phyloP scores from a whole-genome alignment of 2,329 filamentous ascomycete species.

The Penicillium sp. region DNA sequence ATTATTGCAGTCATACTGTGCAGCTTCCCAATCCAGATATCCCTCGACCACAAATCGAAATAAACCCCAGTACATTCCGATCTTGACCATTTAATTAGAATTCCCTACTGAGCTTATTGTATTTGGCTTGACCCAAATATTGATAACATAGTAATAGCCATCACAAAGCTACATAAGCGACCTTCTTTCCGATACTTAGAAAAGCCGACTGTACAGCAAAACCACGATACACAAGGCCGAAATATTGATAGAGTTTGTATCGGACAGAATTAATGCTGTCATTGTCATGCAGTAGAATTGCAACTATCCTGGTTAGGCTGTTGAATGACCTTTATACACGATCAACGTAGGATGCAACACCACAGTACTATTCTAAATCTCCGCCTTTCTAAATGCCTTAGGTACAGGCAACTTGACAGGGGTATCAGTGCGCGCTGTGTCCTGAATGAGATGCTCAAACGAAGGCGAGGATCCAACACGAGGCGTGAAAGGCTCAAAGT shows the following conservation, averaged over 20 bases:
- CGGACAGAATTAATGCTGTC: background rate
- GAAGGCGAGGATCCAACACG: conserved; percentile 30
- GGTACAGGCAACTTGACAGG: conserved; percentile 23
- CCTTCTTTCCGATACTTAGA: background rate
- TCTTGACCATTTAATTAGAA: too few species aligned
- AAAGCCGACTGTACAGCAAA: background rate
- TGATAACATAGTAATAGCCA: too few species aligned
- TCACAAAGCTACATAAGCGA: background rate
- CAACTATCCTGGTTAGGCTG: background rate
- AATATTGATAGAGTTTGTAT: background rate
- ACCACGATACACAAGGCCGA: background rate
- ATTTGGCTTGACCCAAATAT: too few species aligned
- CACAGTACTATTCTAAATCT: background rate
- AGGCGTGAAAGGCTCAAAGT: conserved; percentile 35
- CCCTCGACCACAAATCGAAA: too few species aligned
- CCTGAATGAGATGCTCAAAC: conserved; percentile 33
- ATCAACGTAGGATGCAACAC: background rate
- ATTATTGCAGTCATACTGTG: background rate
- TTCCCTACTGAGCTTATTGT: too few species aligned
- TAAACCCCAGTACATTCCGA: too few species aligned
- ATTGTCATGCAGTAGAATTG: background rate
- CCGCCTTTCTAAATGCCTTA: conserved; percentile 13
- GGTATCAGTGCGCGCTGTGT: conserved; percentile 22
- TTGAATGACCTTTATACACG: background rate
- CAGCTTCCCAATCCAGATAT: background rate